These are phyloP conservation scores for Aspergillus texensis DNA, from an alignment of 2,329 filamentous ascomycete genomes.

Conservation along the genomic window DNA sequence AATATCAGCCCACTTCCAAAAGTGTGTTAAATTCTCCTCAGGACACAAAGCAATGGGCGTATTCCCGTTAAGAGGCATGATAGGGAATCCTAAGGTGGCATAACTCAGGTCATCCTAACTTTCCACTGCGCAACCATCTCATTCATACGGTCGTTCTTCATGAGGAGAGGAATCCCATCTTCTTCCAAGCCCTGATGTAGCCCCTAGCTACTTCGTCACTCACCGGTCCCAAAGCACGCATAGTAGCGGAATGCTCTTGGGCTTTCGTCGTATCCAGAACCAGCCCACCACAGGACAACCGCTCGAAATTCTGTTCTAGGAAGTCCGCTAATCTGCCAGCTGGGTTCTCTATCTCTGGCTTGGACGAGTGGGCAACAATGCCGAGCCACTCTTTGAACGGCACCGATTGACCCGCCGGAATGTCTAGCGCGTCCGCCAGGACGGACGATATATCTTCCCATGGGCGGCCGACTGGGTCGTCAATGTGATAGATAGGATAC, in stretches of 20 bases:
- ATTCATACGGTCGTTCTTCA: no score
- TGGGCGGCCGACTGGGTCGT: constrained; percentile 47
- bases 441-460: constrained; percentile 43
- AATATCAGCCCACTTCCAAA: no score
- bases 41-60: no score
- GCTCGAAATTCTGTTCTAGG: constrained; percentile 35
- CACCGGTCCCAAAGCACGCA: no score
- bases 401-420: constrained; percentile 33
- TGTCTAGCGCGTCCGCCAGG: constrained; percentile 37
- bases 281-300: constrained; percentile 52
- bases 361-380: constrained; percentile 11
- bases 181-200: no score
- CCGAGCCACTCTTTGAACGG: constrained; percentile 46
- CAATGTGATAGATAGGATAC: constrained; percentile 49
- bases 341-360: constrained; percentile 30
- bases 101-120: no score
- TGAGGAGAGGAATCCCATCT: no score
- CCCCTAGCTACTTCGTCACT: no score
- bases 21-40: no score
- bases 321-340: constrained; percentile 33
- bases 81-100: no score
- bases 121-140: no score
- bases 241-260: constrained; percentile 28
- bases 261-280: constrained; percentile 42
- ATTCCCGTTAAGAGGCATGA: no score